Evolutionary conservation across 2,329 filamentous ascomycete genomes (phyloP).

Genomic region (Penicillium thymicola): DNA sequence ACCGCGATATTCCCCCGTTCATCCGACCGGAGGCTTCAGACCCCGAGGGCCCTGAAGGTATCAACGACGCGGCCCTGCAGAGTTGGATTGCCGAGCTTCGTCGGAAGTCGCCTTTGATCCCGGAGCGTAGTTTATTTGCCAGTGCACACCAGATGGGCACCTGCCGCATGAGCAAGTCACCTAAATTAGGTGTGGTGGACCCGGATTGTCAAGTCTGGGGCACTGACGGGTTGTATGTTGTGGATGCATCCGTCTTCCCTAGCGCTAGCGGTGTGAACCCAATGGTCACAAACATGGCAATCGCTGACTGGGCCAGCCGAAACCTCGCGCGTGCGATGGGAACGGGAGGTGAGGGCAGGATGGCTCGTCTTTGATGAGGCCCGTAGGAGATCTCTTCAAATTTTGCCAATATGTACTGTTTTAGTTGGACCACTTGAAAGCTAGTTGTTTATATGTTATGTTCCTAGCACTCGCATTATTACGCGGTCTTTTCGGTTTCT

Average conservation of each 20-base stretch:
- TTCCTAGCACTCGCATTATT: neutral
- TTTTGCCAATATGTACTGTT: neutral
- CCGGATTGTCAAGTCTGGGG: slow-evolving; percentile 47
- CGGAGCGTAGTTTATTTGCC: slow-evolving; percentile 45
- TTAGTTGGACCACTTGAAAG: neutral
- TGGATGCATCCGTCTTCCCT: slow-evolving; percentile 51
- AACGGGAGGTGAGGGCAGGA: slow-evolving; percentile 10
- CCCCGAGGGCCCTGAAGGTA: slow-evolving; percentile 37
- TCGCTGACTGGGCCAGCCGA: slow-evolving; percentile 47
- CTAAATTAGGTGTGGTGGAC: slow-evolving; percentile 45
- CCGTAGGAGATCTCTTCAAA: neutral
- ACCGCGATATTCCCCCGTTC: slow-evolving; percentile 65
- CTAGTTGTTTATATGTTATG: neutral
- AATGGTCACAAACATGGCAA: slow-evolving; percentile 52
- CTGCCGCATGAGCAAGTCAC: slow-evolving; percentile 46
- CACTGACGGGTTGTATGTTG: slow-evolving; percentile 45
- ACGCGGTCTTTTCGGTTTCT: neutral
- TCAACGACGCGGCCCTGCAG: slow-evolving; percentile 55
- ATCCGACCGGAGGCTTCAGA: slow-evolving; percentile 40
- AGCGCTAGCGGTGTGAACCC: slow-evolving; percentile 52
- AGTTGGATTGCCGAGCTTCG: slow-evolving; percentile 53
- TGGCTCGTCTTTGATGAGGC: slow-evolving; percentile 24
- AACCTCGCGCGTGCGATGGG: slow-evolving; percentile 36
- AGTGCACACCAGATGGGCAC: slow-evolving; percentile 53
- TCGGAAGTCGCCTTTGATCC: slow-evolving; percentile 44